Conservation (phyloP, 805 yeast species). For the Suhomyces sp. region DNA sequence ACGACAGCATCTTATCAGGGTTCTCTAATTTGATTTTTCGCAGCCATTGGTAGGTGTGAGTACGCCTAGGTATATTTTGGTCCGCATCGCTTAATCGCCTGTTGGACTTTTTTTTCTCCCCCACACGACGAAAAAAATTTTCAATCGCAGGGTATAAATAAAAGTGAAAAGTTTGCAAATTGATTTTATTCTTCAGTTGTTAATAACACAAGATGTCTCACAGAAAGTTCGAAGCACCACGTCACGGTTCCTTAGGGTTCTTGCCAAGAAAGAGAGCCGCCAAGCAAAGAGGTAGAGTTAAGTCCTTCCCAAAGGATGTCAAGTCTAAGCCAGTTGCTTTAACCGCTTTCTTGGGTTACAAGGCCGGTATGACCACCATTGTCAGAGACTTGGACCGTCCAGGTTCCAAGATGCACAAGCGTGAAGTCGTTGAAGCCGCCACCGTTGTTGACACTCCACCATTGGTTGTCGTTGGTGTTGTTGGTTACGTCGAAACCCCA, state of each 20-base stretch:
- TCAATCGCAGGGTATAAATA: slow-evolving; percentile 7
- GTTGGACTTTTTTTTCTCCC: not conserved
- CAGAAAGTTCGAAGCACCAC: slow-evolving; percentile 99
- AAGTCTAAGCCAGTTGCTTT: slow-evolving; percentile 96
- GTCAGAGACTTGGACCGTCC: slow-evolving; percentile 99
- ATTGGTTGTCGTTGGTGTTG: slow-evolving; percentile 98
- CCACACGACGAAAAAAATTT: slow-evolving; percentile 13
- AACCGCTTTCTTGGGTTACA: slow-evolving; percentile 99
- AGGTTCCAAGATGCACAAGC: slow-evolving; percentile 99
- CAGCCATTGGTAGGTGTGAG: not conserved
- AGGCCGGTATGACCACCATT: slow-evolving; percentile 99
- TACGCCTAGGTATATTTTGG: not conserved
- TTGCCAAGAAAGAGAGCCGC: slow-evolving; percentile 99
- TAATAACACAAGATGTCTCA: slow-evolving; percentile 74
- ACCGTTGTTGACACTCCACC: slow-evolving; percentile 99
- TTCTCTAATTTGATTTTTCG: not conserved
- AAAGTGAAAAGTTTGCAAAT: not conserved
- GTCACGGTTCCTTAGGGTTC: slow-evolving; percentile 99
- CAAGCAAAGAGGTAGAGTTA: slow-evolving; percentile 97
- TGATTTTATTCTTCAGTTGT: slow-evolving; percentile 23
- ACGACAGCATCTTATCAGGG: too few relatives aligned
- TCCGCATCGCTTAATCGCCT: not conserved
- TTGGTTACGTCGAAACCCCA: slow-evolving; percentile 99
- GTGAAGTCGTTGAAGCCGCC: slow-evolving; percentile 99
- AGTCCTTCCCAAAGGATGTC: slow-evolving; percentile 99